Base-by-base conservation (phyloP, 495 filamentous ascomycete genomes). In the Tricharina praecox region DNA sequence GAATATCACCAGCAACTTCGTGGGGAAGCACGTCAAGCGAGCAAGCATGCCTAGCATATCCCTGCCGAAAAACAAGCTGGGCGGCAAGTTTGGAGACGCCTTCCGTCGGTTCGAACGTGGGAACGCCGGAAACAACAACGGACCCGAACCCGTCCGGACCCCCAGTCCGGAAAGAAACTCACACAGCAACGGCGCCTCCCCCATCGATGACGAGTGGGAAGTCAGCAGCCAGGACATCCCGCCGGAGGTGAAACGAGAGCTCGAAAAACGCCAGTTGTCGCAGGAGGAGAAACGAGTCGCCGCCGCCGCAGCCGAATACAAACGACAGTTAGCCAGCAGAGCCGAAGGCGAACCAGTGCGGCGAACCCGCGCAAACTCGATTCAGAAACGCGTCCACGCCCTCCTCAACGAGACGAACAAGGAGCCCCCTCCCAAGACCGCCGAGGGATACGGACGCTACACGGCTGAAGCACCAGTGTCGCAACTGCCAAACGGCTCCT, bases 201-300 rank as follows among this genome's bases (percentile, higher is more conserved):
- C 70, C 32, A 78, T 72, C 52, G 81, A 88, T 53, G 76, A 85
- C 53, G n/a, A n/a, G n/a, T 79, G 73, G 15, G 65, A 73, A 44
- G 57, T 60, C 21, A 77, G 25, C 72, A 79, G 45, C 70, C 77
- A 51, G 68, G 79, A 83, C 33, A 71, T 93, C 62, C 75, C 82
- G 3, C 85, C 88, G 0, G 92, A 96, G 63, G 81, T 88, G 69
- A 77, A 85, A 24, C 77, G 90, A 21, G 90, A 96, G 60, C 70
- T 95, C 4, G 90, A 97, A 62, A 75, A 86, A 18, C 71, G 78
- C 28, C 75, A 82, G 37, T 73, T 96, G 16, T 80, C 80, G 16
- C 77, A 85, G 61, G 90, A 96, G 64, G 90, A 97, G 63, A 79
- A 78, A 50, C 73, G 90, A n/a, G 92, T 97, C 8, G 86, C 82